Evolutionary conservation across 371 early-diverging fungal genomes (phyloP), one percentile per base, ranked within the genome.

Genomic region (Circinella umbellata): DNA sequence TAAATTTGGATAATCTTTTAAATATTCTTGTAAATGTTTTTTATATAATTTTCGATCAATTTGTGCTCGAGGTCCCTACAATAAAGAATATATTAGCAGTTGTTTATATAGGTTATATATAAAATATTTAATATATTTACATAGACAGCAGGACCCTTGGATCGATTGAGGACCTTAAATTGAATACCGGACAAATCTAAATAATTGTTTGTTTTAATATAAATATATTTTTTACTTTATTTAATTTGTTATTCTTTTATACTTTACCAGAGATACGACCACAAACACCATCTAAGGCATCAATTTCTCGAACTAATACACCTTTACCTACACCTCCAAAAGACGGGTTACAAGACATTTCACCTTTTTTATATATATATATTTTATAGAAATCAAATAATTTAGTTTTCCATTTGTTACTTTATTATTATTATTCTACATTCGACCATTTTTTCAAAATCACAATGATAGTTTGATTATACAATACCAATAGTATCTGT

Each of bases 311-410:
- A 17, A 95, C 91, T 17, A 95, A 78, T 5, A 91, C 87, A 14
- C 95, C 95, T 74, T 95, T 95, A 10, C 95, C 95, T 1, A 95
- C 89, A 14, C 95, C 95, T 51, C 95, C 95, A 76, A 95, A 93
- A 0, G 93, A 92, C 20, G 95, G 95, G 73, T 95, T 95, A 74
- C 95, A 95, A 5, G 93, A 92, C 94, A 95, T 93, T 74, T 95
- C 95, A 46, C 95, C 95, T 79, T 71, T 65, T 20, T 1, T 27
- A 27, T 27, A 27, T 27, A 27, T 27, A 27, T 62, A n/a, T n/a
- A n/a, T 42, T 20, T 53, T 20, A 13, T 14, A 7, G 17, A 35
- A 20, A 59, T 47, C 46, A 47, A 11, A 42, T 9, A 11, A 1
- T 42, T 42, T 42, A 42, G 11, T 42, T 9, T 42, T 42, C 11